phyloP scores from a whole-genome alignment of 345 rosid species.

The Arabis hirsuta region DNA sequence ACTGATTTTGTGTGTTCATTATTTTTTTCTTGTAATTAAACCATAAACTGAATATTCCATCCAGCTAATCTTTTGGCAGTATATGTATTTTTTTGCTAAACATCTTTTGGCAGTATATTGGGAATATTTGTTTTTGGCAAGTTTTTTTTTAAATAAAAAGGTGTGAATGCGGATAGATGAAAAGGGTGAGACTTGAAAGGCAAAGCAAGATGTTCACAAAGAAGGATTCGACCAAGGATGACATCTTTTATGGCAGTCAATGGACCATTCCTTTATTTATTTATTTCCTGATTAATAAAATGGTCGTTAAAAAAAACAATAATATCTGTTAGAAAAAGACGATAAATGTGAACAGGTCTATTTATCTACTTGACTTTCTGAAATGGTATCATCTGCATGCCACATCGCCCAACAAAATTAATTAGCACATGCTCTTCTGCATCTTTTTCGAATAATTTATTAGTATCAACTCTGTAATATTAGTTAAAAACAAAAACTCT shows the following conservation, averaged over 20 bases:
- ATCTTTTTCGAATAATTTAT: not conserved
- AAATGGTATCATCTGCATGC: not conserved
- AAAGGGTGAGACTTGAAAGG: not conserved
- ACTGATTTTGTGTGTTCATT: too few species aligned
- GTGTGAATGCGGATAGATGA: slow-evolving; percentile 28
- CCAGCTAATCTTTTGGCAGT: too few species aligned
- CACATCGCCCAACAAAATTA: not conserved
- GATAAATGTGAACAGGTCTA: not conserved
- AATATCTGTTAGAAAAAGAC: too few species aligned
- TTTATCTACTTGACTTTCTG: not conserved
- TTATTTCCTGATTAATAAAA: too few species aligned
- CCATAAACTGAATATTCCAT: too few species aligned
- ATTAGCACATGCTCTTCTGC: not conserved
- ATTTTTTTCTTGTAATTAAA: too few species aligned
- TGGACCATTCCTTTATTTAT: slow-evolving; percentile 6
- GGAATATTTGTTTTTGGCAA: too few species aligned
- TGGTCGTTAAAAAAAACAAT: too few species aligned
- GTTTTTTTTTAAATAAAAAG: too few species aligned
- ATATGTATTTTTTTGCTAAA: too few species aligned
- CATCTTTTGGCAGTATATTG: too few species aligned
- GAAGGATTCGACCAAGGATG: not conserved
- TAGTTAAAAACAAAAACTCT: too few species aligned
- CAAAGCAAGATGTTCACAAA: slow-evolving; percentile 16
- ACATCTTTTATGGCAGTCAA: slow-evolving; percentile 15
- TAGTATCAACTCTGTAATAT: not conserved